Evolutionary conservation across 139 green algal genomes (phyloP), one percentile per base, ranked within the genome.

Genomic region (Closterium sp.): DNA sequence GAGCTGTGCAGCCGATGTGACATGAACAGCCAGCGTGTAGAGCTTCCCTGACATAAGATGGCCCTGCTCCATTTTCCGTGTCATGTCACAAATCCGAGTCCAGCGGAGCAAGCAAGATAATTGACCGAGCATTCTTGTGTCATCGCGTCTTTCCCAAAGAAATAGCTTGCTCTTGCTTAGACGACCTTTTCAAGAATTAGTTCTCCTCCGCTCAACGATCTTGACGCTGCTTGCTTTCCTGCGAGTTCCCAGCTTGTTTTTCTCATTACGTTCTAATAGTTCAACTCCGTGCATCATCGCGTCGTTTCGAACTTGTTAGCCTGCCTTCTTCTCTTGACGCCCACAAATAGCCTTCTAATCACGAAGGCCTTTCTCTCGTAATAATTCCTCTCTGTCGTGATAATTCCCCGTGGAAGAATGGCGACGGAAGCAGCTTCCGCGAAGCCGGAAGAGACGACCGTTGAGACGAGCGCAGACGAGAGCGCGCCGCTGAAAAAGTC

Each of bases 381-480:
- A 31, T 32, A 91, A 10, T 88, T 34, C 25, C 66, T 91, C 34
- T 84, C 88, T 10, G 89, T 34, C 23, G 88, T n/a, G n/a, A n/a
- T n/a, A n/a, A n/a, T n/a, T n/a, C n/a, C n/a, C n/a, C n/a, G n/a
- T n/a, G n/a, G n/a, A n/a, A 38, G 33, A 33, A 31, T 84, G 76
- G 16, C 55, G 28, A 34, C 76, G n/a, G 33, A 91, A 10, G 25
- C 88, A 28, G n/a, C 55, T 87, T 16, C 33, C 66, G 25, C 76
- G 5, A n/a, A 91, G 33, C 31, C 33, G 88, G 66, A 91, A 21
- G 34, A 36, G n/a, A 33, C 23, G n/a, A 36, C 66, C 88, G 36
- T 91, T 36, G 25, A 10, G 25, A 23, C 33, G 23, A 23, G 9
- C 28, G 31, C 30, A 25, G 33, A n/a, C 66, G 32, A 91, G 36